Evolutionary conservation across 1,284 basidiomycete genomes (phyloP).

Genomic region (Tausonia pullulans): DNA sequence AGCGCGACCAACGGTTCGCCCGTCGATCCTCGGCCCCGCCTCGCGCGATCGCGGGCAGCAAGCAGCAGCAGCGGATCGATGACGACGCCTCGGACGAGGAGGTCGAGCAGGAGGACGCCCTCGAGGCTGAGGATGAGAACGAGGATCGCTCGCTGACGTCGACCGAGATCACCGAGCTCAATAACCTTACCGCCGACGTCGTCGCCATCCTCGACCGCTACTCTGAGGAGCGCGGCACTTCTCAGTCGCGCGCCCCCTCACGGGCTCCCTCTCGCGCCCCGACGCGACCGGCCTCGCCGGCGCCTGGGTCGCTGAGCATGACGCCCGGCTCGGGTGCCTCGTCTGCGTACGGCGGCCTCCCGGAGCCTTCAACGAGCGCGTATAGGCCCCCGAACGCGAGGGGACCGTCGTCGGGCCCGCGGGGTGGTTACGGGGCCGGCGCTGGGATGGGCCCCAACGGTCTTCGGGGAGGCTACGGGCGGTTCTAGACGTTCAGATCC

Average conservation of each 20-base stretch:
- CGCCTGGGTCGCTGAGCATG: too few species aligned
- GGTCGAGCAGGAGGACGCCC: conserved; percentile 44
- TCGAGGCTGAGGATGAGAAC: conserved; percentile 49
- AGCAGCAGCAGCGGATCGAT: conserved; percentile 15
- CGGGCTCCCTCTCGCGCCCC: background rate
- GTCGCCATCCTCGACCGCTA: conserved; percentile 56
- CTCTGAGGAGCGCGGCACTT: background rate
- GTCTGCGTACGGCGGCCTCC: too few species aligned
- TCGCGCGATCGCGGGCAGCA: background rate
- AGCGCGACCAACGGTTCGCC: conserved; percentile 9
- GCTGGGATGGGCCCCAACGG: too few species aligned
- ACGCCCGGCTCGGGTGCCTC: too few species aligned
- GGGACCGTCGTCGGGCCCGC: too few species aligned
- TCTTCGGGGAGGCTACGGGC: too few species aligned
- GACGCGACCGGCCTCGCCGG: background rate
- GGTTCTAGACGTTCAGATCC: too few species aligned
- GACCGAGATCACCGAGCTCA: conserved; percentile 61
- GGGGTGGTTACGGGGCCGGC: too few species aligned
- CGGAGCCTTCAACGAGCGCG: too few species aligned
- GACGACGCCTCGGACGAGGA: conserved; percentile 29
- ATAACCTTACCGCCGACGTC: conserved; percentile 58
- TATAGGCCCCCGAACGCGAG: too few species aligned
- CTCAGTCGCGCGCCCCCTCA: background rate
- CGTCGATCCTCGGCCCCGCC: background rate
- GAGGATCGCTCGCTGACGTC: conserved; percentile 43